Base-by-base conservation (phyloP, 345 rosid species). In the Salix caprea region DNA sequence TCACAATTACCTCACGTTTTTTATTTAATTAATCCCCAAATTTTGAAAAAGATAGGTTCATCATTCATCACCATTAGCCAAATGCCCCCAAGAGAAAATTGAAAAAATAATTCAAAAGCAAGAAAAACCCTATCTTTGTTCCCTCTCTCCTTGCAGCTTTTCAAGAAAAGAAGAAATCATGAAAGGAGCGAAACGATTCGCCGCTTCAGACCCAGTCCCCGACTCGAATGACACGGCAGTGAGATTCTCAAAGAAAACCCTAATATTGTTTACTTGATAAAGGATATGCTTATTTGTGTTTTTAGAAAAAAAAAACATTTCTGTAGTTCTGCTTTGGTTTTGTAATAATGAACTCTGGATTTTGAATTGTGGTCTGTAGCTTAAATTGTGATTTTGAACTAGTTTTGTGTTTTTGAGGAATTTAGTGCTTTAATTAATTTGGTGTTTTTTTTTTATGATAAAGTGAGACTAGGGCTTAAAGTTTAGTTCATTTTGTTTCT, bases 161-260 rank as follows among this genome's bases (percentile, higher is more conserved):
- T 42, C 76, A 52, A 61, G 19, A 30, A 54, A 60, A 40, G 7
- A 32, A 21, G 52, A 54, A 74, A 84, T 81, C 80, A 90, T 90
- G 94, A 93, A 82, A 77, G 94, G 91, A 64, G 37, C 88, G 28
- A 95, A 93, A 81, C 94, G 96, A 39, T 79, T 86, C 73, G 91
- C 92, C 58, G 74, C 77, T 24, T 85, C 91, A 72, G 92, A 87
- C 68, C 81, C 88, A 60, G 81, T 72, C 64, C 78, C 83, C 65
- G 90, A 84, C 50, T 67, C 90, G 16, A 80, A 66, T 73, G 94
- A 96, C 67, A 75, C 89, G 37, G 70, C 86, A 21, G 99, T 93
- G 84, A 88, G 99, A 82, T 70, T 32, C 77, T 76, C 76, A 28
- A 52, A 36, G 19, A 76, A 80, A 85, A 74, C 83, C 78, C 72